Percentiles rank a stretch among this genome's conserved stretches.
phyloP scores from a whole-genome alignment of 106 monocot genomes.

The Dioscorea dumetorum region DNA sequence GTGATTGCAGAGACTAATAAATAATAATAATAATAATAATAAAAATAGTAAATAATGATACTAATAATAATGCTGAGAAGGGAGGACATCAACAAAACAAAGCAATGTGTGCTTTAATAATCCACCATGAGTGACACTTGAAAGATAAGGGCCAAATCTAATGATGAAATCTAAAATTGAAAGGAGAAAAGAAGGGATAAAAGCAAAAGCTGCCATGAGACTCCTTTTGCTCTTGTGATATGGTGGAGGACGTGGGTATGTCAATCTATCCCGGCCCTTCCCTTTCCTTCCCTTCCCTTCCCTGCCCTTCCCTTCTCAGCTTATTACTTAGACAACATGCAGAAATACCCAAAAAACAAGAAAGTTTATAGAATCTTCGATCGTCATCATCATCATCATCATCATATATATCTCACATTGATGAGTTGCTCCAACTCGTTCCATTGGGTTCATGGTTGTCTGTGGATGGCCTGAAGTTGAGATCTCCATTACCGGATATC shows the following conservation, averaged over 20 bases:
- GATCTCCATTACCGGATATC: constrained; percentile 13
- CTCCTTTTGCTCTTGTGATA: constrained; percentile 11
- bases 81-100: background rate
- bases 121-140: background rate
- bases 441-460: constrained; percentile 15
- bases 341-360: constrained; percentile 4
- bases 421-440: constrained; percentile 67
- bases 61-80: no score
- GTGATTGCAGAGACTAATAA: constrained; percentile 4
- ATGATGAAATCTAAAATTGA: constrained; percentile 4
- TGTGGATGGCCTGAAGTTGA: constrained; percentile 31
- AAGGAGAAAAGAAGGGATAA: background rate
- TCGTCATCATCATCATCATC: no score
- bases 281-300: no score
- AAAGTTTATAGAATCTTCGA: no score
- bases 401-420: constrained; percentile 41
- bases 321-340: constrained; percentile 5
- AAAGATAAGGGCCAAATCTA: background rate
- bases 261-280: background rate
- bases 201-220: constrained; percentile 35
- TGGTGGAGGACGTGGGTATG: constrained; percentile 5
- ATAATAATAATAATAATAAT: no score
- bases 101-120: constrained; percentile 4
- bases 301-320: no score
- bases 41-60: no score